Evolutionary conservation across 164 flowering plant genomes (phyloP).

Genomic region (Chimonanthus praecox): DNA sequence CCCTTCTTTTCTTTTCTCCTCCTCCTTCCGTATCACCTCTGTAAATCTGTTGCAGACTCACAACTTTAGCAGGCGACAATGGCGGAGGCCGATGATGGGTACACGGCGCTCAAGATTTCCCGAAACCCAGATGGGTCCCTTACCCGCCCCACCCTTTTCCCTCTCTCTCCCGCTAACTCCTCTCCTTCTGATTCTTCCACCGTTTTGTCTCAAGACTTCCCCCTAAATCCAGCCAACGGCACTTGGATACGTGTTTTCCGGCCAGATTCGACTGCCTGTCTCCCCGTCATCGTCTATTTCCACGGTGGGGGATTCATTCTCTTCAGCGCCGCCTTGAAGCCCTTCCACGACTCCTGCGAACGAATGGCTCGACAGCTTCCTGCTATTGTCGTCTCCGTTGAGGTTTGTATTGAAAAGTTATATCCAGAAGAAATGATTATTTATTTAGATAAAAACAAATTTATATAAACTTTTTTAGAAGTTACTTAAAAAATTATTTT

Average conservation of each 20-base stretch:
- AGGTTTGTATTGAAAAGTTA: background rate
- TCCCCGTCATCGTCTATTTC: slow-evolving; percentile 35
- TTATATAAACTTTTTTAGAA: no score
- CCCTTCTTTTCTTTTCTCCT: no score
- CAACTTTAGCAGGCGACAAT: no score
- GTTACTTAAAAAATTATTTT: no score
- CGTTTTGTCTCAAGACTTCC: slow-evolving; percentile 11
- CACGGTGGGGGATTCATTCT: slow-evolving; percentile 29
- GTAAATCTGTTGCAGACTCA: no score
- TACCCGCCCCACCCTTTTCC: background rate
- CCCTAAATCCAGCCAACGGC: slow-evolving; percentile 17
- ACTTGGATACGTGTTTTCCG: slow-evolving; percentile 35
- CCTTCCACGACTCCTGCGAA: slow-evolving; percentile 31
- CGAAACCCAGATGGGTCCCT: slow-evolving; percentile 12
- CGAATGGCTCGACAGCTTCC: slow-evolving; percentile 25
- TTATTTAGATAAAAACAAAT: no score
- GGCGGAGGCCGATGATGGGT: background rate
- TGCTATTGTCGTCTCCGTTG: slow-evolving; percentile 33
- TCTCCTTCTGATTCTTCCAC: background rate
- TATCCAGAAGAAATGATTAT: no score
- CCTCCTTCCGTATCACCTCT: no score
- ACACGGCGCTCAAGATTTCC: background rate
- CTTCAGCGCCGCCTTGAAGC: slow-evolving; percentile 26
- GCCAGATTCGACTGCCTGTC: slow-evolving; percentile 20
- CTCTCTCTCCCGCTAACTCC: background rate